Evolutionary conservation across 2,329 filamentous ascomycete genomes (phyloP), one percentile per base, ranked within the genome.

Genomic region (Cylindrodendrum hubeiense): DNA sequence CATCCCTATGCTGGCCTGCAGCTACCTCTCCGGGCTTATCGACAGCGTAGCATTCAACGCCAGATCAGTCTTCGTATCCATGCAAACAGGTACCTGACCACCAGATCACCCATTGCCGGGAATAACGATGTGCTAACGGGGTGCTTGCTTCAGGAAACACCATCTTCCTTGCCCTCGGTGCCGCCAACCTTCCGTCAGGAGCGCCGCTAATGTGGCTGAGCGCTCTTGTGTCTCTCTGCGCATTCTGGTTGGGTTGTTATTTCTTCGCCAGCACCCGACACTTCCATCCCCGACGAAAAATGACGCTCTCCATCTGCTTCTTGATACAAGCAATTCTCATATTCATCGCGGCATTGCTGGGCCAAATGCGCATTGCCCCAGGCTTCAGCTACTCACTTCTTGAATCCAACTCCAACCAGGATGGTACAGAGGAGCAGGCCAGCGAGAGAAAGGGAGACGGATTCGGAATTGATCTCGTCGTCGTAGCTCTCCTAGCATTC

Each of bases 101-200:
- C 13, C 17, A 15, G 34, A 13, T n/a, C 34, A 13, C 5, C 3
- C 15, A 4, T 4, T 10, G 15, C 34, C 15, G 15, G 5, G 34
- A 10, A 37, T 13, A 3, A 3, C 13, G 5, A 17, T 37, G 5
- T 37, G 5, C 34, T 37, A 37, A 37, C 15, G 15, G 13, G 13
- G 12, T 17, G 10, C 5, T 17, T n/a, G 15, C 34, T 13, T 15
- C 15, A 37, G 34, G 34, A 37, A 90, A 90, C 77, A 90, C 88
- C 10, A 85, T 90, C 70, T 89, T 90, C 77, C 81, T 90, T 41
- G 87, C 86, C 19, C 85, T 90, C 22, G 87, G 87, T 60, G 84
- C 86, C 13, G 84, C 87, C 3, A 77, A 78, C 30, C 85, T 88
- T 50, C 87, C 85, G 3, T 74, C 80, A 21, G 79, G 79, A 63